Evolutionary conservation across 352 stramenopile genomes (phyloP).

Genomic region (Halophytophthora batemanensis): DNA sequence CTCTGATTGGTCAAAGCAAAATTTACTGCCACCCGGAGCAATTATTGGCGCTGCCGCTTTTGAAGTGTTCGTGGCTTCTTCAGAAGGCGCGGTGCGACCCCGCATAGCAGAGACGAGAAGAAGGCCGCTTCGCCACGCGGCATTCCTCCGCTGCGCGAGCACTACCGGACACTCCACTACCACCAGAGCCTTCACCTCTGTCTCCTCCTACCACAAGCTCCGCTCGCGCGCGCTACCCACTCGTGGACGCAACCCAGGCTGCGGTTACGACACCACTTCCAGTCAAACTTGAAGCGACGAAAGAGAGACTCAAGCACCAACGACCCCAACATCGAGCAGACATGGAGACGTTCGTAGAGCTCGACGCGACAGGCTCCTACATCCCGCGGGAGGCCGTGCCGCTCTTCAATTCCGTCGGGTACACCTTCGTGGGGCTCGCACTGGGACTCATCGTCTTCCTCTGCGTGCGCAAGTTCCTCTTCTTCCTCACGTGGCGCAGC

Average conservation of each 20-base stretch:
- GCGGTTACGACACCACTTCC: not conserved
- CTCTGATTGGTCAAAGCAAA: too few relatives aligned
- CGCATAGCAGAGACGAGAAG: not conserved
- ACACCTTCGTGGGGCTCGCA: conserved; percentile 45
- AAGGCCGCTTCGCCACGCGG: too few relatives aligned
- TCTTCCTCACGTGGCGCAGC: conserved; percentile 80
- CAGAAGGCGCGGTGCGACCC: not conserved
- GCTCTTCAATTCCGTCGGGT: conserved; percentile 59
- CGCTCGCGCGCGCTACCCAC: too few relatives aligned
- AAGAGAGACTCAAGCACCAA: too few relatives aligned
- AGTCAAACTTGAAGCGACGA: not conserved
- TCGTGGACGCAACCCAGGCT: too few relatives aligned
- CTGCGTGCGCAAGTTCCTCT: conserved; percentile 64
- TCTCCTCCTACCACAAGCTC: too few relatives aligned
- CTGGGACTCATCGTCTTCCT: conserved; percentile 52
- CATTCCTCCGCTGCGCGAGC: too few relatives aligned
- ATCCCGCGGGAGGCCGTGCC: conserved; percentile 46
- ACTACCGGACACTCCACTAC: too few relatives aligned
- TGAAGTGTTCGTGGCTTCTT: not conserved
- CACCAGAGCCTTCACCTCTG: too few relatives aligned
- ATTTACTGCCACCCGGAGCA: too few relatives aligned
- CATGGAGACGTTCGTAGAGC: conserved; percentile 39
- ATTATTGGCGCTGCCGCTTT: not conserved
- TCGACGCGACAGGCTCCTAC: conserved; percentile 33
- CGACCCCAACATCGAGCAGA: too few relatives aligned